These are phyloP conservation scores for Penicillium sp. DNA, from an alignment of 2,329 filamentous ascomycete genomes.

Conservation along the genomic window DNA sequence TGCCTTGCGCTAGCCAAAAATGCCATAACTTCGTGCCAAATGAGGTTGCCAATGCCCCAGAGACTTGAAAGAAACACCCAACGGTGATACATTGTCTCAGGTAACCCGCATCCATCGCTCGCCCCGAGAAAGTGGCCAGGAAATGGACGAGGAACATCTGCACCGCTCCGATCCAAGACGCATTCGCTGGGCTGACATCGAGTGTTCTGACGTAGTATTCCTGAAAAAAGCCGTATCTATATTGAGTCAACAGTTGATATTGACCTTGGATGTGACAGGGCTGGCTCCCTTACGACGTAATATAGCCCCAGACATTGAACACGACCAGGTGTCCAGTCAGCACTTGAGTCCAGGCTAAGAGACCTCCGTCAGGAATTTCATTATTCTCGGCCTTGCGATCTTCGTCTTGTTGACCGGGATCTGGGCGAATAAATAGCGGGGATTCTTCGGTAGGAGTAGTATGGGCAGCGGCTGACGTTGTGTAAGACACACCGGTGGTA, in stretches of 20 bases:
- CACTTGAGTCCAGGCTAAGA: slow-evolving; percentile 31
- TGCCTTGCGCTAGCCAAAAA: slow-evolving; percentile 47
- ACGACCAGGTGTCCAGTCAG: slow-evolving; percentile 29
- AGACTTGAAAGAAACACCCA: slow-evolving; percentile 18
- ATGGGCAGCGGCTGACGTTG: background rate
- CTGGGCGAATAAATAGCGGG: background rate
- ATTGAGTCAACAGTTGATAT: background rate
- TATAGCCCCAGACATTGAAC: slow-evolving; percentile 18
- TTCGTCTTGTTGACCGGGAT: background rate
- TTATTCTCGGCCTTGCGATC: slow-evolving; percentile 2
- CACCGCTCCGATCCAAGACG: slow-evolving; percentile 49
- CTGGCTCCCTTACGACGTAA: slow-evolving; percentile 5
- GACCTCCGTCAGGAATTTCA: slow-evolving; percentile 27
- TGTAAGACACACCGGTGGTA: background rate
- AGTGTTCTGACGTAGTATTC: slow-evolving; percentile 40
- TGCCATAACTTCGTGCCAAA: slow-evolving; percentile 47
- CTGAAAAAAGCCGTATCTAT: slow-evolving; percentile 41
- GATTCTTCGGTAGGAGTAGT: background rate
- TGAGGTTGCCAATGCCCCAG: slow-evolving; percentile 49
- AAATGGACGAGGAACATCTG: slow-evolving; percentile 45
- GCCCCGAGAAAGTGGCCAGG: slow-evolving; percentile 41
- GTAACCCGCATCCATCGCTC: slow-evolving; percentile 42
- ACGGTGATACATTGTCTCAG: slow-evolving; percentile 23
- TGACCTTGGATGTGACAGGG: background rate
- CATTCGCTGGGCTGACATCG: slow-evolving; percentile 30